A percentile compares a stretch with the other conserved stretches of the same genome.
Conservation (phyloP, 345 rosid genomes). For the Hibiscus syriacus region DNA sequence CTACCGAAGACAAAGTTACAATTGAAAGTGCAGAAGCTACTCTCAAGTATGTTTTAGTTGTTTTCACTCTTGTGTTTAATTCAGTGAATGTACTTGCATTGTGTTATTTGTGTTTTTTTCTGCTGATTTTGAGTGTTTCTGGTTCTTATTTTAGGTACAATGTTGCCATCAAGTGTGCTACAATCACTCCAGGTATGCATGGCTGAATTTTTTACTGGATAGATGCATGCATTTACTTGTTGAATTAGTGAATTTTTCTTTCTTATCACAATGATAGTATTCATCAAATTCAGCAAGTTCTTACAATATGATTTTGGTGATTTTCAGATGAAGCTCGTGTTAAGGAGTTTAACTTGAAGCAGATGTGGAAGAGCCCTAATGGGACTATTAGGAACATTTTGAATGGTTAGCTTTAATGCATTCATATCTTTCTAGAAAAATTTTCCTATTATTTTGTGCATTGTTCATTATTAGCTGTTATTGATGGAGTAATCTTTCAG, state of each 20-base stretch:
- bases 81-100: not conserved
- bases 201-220: not conserved
- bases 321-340: slow-evolving; percentile 83
- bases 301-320: slow-evolving; percentile 10
- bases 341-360: slow-evolving; percentile 76
- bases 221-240: not conserved
- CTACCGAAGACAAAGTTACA: slow-evolving; percentile 59
- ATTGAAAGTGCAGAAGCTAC: slow-evolving; percentile 69
- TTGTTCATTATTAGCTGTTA: not conserved
- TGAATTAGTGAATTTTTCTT: not conserved
- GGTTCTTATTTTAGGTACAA: slow-evolving; percentile 53
- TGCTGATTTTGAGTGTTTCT: not conserved
- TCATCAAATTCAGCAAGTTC: not conserved
- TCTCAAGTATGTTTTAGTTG: slow-evolving; percentile 37
- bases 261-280: not conserved
- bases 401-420: slow-evolving; percentile 52
- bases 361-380: slow-evolving; percentile 98
- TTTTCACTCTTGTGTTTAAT: not conserved
- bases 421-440: not conserved
- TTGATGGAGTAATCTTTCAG: slow-evolving; percentile 32
- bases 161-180: slow-evolving; percentile 97
- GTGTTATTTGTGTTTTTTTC: not conserved
- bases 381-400: slow-evolving; percentile 93
- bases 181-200: slow-evolving; percentile 84
- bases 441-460: not conserved